These are phyloP conservation scores for Rhizophora apiculata DNA, from an alignment of 345 rosid genomes.

Conservation along the genomic window DNA sequence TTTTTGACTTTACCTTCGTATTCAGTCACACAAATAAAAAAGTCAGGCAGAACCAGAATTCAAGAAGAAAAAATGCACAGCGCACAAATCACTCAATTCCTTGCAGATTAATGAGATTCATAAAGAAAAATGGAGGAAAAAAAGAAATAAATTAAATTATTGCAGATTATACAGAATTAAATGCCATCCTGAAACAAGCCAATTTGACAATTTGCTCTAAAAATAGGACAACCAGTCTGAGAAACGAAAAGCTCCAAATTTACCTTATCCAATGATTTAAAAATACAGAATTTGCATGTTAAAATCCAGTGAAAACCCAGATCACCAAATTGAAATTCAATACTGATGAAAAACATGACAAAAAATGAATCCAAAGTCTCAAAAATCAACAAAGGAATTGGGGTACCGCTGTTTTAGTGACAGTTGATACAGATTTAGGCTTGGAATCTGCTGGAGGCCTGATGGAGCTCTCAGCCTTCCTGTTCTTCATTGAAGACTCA, in stretches of 20 bases:
- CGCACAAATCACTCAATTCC: conserved; percentile 8
- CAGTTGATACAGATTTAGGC: conserved; percentile 40
- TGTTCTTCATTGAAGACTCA: conserved; percentile 37
- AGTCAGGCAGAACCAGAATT: conserved; percentile 13
- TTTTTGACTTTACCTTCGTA: conserved; percentile 60
- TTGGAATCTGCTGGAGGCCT: conserved; percentile 39
- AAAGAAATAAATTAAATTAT: conserved; percentile 10
- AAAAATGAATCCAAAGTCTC: conserved; percentile 1
- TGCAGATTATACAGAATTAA: neutral
- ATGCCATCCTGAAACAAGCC: conserved; percentile 2
- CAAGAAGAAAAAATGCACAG: neutral
- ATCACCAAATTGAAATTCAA: conserved; percentile 6
- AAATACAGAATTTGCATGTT: neutral
- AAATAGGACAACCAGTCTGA: neutral
- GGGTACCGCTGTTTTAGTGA: conserved; percentile 53
- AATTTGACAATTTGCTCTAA: neutral
- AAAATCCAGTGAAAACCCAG: neutral
- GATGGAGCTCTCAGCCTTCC: conserved; percentile 48
- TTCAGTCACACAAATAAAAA: conserved; percentile 8
- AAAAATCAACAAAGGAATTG: neutral
- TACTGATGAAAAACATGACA: neutral
- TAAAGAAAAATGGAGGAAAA: neutral
- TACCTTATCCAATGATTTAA: neutral
- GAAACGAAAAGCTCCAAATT: neutral
- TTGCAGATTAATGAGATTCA: neutral